Evolutionary conservation across 495 filamentous ascomycete genomes (phyloP), one percentile per base, ranked within the genome.

Genomic region (Lentithecium fluviatile): DNA sequence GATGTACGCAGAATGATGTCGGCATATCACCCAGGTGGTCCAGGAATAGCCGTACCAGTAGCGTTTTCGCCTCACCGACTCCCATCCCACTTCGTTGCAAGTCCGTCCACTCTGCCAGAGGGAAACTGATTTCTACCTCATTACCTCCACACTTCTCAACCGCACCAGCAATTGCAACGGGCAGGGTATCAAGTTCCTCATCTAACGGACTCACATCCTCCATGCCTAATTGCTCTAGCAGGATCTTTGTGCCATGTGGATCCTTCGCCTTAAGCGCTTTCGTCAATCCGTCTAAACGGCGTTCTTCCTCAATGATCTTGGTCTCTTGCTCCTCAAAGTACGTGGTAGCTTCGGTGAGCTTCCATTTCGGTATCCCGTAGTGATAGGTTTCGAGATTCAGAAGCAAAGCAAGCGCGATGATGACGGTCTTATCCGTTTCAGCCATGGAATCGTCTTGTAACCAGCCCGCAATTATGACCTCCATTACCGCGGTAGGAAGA

Each of bases 41-140:
- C 7, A 63, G 17, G 20, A 34, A 50, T 1, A 66, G 15, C 6
- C 52, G 64, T 7, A 67, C 17, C 11, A 67, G 32, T 19, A 68
- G 10, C 5, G 47, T 62, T n/a, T 68, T 64, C 11, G 65, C 52
- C 15, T 12, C 40, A 1, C 47, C 49, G 7, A 56, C 19, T 6
- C 66, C 66, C 32, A 68, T 50, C 6, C 52, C 63, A 25, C 12
- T 49, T 10, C 56, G 55, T 17, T 67, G 34, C 10, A 67, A 26
- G 0, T 55, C 56, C 1, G 60, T 64, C 7, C 69, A 38, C 1
- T 45, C 11, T 2, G 45, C 56, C 12, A 71, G 34, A 6, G 63
- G 67, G 37, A 71, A 69, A 29, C 42, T 59, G 29, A 71, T 58
- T 38, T 71, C 69, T 13, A 64, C 60, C 47, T 65, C 60, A 1